A percentile compares a stretch with the other conserved stretches of the same genome.
These are phyloP conservation scores for Aaosphaeria pasadenensis DNA, from an alignment of 2,329 filamentous ascomycete genomes.

Conservation along the genomic window DNA sequence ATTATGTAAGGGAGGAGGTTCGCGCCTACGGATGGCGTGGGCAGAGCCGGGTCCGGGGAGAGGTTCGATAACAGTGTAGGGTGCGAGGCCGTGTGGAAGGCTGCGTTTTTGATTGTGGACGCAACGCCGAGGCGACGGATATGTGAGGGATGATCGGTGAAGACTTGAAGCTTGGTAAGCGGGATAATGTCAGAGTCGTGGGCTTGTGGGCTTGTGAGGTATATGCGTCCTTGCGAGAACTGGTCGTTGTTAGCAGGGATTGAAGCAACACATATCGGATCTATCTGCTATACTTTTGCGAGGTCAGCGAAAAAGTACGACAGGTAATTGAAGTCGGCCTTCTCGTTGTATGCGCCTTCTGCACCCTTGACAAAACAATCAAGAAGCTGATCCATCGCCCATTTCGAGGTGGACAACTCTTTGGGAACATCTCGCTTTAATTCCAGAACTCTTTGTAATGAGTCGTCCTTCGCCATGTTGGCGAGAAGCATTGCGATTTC, in stretches of 20 bases:
- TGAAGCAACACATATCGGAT: background rate
- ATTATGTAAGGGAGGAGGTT: constrained; percentile 86
- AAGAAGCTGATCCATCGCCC: constrained; percentile 84
- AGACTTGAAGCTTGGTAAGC: constrained; percentile 86
- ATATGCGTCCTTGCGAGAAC: constrained; percentile 68
- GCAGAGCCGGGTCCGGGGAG: constrained; percentile 24
- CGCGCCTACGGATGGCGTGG: constrained; percentile 60
- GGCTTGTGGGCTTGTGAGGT: constrained; percentile 69
- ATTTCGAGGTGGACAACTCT: constrained; percentile 67
- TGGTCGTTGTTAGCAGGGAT: constrained; percentile 29
- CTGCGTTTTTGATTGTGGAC: constrained; percentile 88
- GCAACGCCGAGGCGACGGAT: constrained; percentile 92
- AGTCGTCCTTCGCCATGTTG: constrained; percentile 81
- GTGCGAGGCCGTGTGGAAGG: constrained; percentile 78
- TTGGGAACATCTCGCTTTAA: constrained; percentile 67
- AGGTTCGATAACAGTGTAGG: constrained; percentile 58
- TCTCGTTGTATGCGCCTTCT: constrained; percentile 75
- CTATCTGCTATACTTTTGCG: constrained; percentile 52
- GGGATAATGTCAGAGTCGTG: constrained; percentile 81
- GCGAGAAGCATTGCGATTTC: constrained; percentile 87
- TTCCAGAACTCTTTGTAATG: constrained; percentile 65
- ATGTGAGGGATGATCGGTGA: constrained; percentile 83
- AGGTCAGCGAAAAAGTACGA: constrained; percentile 93
- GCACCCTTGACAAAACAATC: constrained; percentile 95
- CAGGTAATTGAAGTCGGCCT: constrained; percentile 87